Percentiles rank a stretch among this genome's conserved stretches.
Conservation (phyloP, 2,329 filamentous ascomycete species). For the Domatiomyces globalis region DNA sequence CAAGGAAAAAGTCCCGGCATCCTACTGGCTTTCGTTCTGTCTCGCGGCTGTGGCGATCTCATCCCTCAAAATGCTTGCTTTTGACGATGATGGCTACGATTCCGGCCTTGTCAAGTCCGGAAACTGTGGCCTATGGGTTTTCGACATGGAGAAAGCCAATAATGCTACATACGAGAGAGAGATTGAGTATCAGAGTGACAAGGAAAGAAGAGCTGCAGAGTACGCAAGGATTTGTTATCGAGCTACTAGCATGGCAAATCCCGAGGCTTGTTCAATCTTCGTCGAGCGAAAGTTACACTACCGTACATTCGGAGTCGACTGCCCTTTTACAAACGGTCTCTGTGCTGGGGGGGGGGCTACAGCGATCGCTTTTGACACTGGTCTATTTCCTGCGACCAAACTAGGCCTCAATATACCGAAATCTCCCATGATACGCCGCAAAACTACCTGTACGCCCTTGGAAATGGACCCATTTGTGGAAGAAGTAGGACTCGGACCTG, state of each 20-base stretch:
- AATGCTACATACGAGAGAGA: too few species aligned
- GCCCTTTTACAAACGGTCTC: neutral
- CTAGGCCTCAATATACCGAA: constrained; percentile 1
- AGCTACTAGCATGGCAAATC: neutral
- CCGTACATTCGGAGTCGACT: neutral
- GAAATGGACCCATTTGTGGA: constrained; percentile 1
- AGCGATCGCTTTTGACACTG: constrained; percentile 1
- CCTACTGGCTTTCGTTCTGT: too few species aligned
- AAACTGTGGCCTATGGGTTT: too few species aligned
- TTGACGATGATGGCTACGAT: too few species aligned
- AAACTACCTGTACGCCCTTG: constrained; percentile 1
- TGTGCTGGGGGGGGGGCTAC: neutral
- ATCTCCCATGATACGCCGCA: constrained; percentile 3
- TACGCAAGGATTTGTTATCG: constrained; percentile 4
- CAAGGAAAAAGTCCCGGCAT: too few species aligned
- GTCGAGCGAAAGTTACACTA: neutral
- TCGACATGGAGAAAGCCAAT: too few species aligned
- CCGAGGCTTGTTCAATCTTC: constrained; percentile 1
- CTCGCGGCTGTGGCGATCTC: too few species aligned
- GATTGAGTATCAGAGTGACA: neutral
- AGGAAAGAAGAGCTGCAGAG: constrained; percentile 6
- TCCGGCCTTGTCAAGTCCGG: too few species aligned
- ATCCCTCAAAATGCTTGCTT: too few species aligned
- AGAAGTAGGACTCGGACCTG: neutral
- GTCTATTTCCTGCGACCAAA: constrained; percentile 1